Base-by-base conservation (phyloP, 2,329 filamentous ascomycete genomes). In the Exophiala lecanii-corni region DNA sequence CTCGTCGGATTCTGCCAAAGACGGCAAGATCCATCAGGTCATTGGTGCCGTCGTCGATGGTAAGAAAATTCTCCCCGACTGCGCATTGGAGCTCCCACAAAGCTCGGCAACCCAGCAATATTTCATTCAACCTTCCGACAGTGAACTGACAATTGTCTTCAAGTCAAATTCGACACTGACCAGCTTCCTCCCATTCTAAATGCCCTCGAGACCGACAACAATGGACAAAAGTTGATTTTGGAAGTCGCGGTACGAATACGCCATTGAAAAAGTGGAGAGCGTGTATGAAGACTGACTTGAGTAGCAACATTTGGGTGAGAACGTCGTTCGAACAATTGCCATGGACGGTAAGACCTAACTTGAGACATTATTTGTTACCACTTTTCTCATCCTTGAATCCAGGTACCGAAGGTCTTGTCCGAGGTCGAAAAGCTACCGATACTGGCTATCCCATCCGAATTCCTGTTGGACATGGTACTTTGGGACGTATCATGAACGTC, bases 401-500 rank as follows among this genome's bases (percentile, higher is more conserved):
- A 92, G 88, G 88, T 94, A 98, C 91, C 69, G 92, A 97, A 80
- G 92, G 92, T 92, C 88, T 98, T 62, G 86, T 91, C 69, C 91
- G 92, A 81, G 92, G 92, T 68, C 75, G 82, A 66, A 79, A 80
- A 71, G 88, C 83, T 60, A 72, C 71, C 62, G 92, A 98, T 74
- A 96, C 91, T 67, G 92, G 92, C 69, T 76, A 81, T 59, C 92
- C 92, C 68, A 98, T 98, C 78, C 89, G 80, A 74, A 89, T 98
- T 63, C 91, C 91, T 67, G 91, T 97, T 73, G 92, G 92, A 64
- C 80, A 81, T 67, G 86, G 77, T 69, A 95, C 89, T 59, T 86
- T 98, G 61, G 92, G 92, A 66, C 92, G 92, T 78, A 98, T 98
- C 81, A 89, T 98, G 78, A 98, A 98, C 82, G 92, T 98, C 76